Percentiles rank a stretch among this genome's conserved stretches.
Conservation (phyloP, 139 green algal genomes). For the Chlorella sp. region DNA sequence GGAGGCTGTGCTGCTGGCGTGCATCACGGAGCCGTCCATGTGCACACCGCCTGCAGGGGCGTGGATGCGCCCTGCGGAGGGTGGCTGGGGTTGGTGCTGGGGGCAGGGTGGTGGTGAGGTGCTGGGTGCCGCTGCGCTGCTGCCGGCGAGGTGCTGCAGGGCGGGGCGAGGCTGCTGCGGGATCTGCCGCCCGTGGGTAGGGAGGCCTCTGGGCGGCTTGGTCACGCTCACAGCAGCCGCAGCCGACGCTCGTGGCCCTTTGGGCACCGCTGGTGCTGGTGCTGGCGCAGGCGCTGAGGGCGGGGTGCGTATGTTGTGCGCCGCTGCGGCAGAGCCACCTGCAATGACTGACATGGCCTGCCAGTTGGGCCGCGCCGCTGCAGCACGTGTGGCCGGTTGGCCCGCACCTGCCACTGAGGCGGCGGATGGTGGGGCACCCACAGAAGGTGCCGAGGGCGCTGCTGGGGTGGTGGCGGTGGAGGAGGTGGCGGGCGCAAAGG, state of each 20-base stretch:
- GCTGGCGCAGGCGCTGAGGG: background rate
- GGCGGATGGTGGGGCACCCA: too few relatives aligned
- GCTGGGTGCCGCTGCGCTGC: background rate
- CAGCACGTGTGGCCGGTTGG: constrained; percentile 1
- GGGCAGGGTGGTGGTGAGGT: too few relatives aligned
- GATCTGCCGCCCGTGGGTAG: background rate
- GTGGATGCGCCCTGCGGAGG: too few relatives aligned
- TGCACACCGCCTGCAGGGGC: too few relatives aligned
- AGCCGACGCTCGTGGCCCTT: background rate
- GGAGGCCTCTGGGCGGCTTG: background rate
- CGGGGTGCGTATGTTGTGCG: constrained; percentile 1
- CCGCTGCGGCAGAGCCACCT: constrained; percentile 33
- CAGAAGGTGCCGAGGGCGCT: too few relatives aligned
- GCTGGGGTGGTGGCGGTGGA: too few relatives aligned
- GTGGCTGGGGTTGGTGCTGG: too few relatives aligned
- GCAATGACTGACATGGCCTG: constrained; percentile 54
- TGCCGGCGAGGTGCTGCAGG: background rate
- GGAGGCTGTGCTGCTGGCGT: too few relatives aligned
- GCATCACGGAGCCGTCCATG: too few relatives aligned
- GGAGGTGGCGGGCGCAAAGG: too few relatives aligned
- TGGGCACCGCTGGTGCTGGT: background rate
- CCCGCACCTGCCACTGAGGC: too few relatives aligned
- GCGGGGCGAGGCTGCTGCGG: background rate
- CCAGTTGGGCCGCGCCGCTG: constrained; percentile 5
- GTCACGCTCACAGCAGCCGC: too few relatives aligned